Evolutionary conservation across 2,329 filamentous ascomycete species (phyloP), one percentile per base, ranked within the genome.

Genomic region (Fusarium domesticum): DNA sequence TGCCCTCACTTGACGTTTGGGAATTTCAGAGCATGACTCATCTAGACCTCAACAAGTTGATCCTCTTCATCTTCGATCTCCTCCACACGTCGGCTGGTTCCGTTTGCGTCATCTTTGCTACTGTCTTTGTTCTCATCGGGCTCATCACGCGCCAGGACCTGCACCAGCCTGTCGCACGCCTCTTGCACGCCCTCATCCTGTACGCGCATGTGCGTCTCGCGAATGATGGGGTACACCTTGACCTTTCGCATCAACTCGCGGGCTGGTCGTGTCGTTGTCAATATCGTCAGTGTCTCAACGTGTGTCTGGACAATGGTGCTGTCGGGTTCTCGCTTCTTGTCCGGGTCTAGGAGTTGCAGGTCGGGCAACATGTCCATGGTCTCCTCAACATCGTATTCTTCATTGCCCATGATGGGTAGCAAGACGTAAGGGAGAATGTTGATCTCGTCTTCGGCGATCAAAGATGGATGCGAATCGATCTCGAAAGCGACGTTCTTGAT

Each of bases 401-500:
- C 93, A 25, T 79, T 83, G 0, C 92, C 92, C 59, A 86, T 92
- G 37, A 97, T 83, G 0, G 93, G 92, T 6, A 96, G 76, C 8
- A 98, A 71, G 14, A 97, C 74, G 65, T 97, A 97, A 0, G 92
- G 91, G 5, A 97, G 71, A 14, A 97, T 77, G 58, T 95, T 85
- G 38, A 91, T 83, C 31, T 83, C 83, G 15, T 84, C 79, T 39
- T 87, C 82, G 1, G 79, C 76, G 35, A 96, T 69, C 41, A 96
- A 83, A 2, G 76, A 70, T 0, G 80, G 73, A 59, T 97, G 92
- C 0, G 85, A 78, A 3, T 80, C 69, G 6, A 92, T 70, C 59
- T 95, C 87, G 63, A 98, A 97, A 6, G 89, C 83, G 20, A 88
- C 82, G 63, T 98, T 98, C 68, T 97, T 97, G 64, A 98, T 89